Evolutionary conservation across 495 filamentous ascomycete genomes (phyloP), one percentile per base, ranked within the genome.

Genomic region (Annulohypoxylon stygium): DNA sequence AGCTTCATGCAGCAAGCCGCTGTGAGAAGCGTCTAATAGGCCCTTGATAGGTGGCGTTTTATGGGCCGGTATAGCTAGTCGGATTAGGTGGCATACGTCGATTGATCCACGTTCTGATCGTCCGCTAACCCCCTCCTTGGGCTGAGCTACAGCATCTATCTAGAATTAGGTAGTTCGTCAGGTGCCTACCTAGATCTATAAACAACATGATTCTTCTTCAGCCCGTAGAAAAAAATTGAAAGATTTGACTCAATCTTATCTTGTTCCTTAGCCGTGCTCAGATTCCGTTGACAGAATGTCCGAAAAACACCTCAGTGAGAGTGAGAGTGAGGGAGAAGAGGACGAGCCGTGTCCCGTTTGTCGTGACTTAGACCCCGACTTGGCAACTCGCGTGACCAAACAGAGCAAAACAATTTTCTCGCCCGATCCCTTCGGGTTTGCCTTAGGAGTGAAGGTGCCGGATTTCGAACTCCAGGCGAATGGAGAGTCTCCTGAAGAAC

Each of bases 291-390:
- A 6, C 53, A 20, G 53, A 36, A 57, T 57, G 53, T 34, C 53
- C 12, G 53, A 36, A 30, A 33, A 55, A 33, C 25, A 57, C 33
- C 1, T 16, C 11, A 57, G 53, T 8, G 53, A 26, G 48, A 51
- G 48, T 12, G 48, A 57, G 26, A 51, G 48, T 51, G 48, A 57
- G 3, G 33, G 33, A 30, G 53, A 34, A 57, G 53, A 57, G 25
- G 26, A 36, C 36, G 26, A 57, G 26, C 25, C 53, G 18, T 57
- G 53, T 36, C 53, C 33, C 6, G 53, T 57, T 34, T 57, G 53
- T 36, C 53, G 53, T 36, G 26, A 57, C n/a, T 57, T 57, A n/a
- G 53, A 57, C 16, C 53, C 53, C 12, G 53, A 57, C 12, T 57
- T 57, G 25, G 53, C 53, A 34, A 30, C 53, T 36, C 53, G 53